A percentile compares a stretch with the other conserved stretches of the same genome.
Conservation (phyloP, 306 rosid genomes). For the Fragaria ananassa region DNA sequence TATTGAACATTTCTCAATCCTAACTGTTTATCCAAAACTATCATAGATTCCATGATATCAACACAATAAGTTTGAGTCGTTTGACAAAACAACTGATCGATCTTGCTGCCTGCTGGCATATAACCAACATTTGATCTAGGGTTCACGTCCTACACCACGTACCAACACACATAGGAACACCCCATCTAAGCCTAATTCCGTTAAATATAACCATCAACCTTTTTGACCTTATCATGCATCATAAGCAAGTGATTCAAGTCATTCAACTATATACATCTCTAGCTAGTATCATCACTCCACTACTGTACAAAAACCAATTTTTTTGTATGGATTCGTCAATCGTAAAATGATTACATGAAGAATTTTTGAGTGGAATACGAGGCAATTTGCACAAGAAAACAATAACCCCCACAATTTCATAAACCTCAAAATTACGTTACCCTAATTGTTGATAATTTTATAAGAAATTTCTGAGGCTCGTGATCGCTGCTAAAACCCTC, state of each 20-base stretch:
- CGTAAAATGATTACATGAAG: constrained; percentile 45
- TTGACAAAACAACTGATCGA: neutral
- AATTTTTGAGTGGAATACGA: constrained; percentile 49
- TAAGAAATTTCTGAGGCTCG: neutral
- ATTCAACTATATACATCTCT: neutral
- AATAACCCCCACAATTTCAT: constrained; percentile 26
- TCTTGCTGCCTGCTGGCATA: constrained; percentile 16
- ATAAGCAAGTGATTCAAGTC: neutral
- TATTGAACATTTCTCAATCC: too few species aligned
- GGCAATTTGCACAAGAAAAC: constrained; percentile 25
- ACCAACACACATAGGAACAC: constrained; percentile 6
- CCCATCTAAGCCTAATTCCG: neutral
- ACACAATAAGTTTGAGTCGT: neutral
- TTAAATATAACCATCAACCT: constrained; percentile 13
- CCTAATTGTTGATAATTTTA: too few species aligned
- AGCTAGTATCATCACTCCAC: neutral
- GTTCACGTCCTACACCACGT: neutral
- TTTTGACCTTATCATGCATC: constrained; percentile 46
- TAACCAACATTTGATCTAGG: constrained; percentile 3
- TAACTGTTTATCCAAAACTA: too few species aligned
- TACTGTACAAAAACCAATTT: neutral
- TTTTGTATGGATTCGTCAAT: constrained; percentile 38
- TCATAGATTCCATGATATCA: neutral
- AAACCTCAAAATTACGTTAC: constrained; percentile 3
- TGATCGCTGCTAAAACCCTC: neutral